Base-by-base conservation (phyloP, 495 filamentous ascomycete genomes). In the Delitschia confertaspora region DNA sequence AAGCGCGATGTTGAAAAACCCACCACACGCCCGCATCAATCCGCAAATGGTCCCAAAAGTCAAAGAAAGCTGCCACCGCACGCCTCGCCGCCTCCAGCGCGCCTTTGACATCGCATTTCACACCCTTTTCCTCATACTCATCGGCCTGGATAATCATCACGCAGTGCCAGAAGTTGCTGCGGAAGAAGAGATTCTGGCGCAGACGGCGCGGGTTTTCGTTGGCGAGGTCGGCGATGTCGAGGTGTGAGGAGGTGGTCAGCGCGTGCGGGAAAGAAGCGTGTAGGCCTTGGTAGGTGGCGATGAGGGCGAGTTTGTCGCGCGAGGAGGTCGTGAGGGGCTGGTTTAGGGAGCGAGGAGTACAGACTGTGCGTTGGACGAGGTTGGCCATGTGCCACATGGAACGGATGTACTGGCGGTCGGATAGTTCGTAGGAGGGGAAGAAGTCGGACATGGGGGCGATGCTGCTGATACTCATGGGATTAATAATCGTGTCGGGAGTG, bases 1-100 rank as follows among this genome's bases (percentile, higher is more conserved):
- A 85, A 0, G 79, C 80, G 10, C 81, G 61, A 57, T 84, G 80
- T 55, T 80, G 77, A 55, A 84, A 84, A 4, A 83, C 78, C 80
- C 80, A 85, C 80, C 81, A 85, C 3, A 83, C 78, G 33, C 73
- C 67, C 7, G 79, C 78, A 59, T 85, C 80, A 23, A 65, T 64
- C 48, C 75, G 72, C 42, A 83, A 78, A 17, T 80, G 54, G 1
- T 58, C 60, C 56, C 75, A 79, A 9, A 85, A 67, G 20, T 82
- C 64, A 62, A 85, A 84, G 49, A 85, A 85, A 8, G 60, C 65
- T 16, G 62, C 64, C 23, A 82, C 68, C 10, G 77, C 78, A 42
- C 76, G 74, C 48, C 79, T 72, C 2, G 79, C 81, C 1, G 81
- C 77, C 47, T 84, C 78, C 14, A 85, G 65, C n/a, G 79, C 77